phyloP scores from a whole-genome alignment of 371 early-diverging fungal genomes.

The Batkoa obscura region DNA sequence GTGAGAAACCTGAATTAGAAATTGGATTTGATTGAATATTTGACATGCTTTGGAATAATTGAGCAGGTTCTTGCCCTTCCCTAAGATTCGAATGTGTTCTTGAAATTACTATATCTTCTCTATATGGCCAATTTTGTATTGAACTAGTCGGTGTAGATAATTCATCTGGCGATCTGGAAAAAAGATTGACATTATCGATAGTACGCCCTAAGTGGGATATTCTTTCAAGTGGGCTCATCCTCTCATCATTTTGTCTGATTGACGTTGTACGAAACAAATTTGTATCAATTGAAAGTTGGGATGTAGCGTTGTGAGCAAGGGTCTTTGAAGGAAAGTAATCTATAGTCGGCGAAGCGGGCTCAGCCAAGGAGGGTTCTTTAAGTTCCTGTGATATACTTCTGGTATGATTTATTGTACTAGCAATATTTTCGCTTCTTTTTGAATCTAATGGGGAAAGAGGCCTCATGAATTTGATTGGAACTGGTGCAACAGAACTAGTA shows the following conservation, averaged over 20 bases:
- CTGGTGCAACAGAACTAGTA: not conserved
- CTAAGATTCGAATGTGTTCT: not conserved
- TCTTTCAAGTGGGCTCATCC: not conserved
- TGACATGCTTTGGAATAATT: not conserved
- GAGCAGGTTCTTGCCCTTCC: not conserved
- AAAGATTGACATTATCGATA: not conserved
- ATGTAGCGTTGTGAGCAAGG: no score
- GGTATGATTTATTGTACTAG: no score
- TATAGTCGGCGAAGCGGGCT: no score
- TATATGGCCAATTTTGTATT: slow-evolving; percentile 2
- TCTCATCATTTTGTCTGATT: not conserved
- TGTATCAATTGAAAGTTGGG: no score
- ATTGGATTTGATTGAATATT: not conserved
- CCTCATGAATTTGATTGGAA: not conserved
- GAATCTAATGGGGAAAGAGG: not conserved
- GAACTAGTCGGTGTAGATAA: not conserved
- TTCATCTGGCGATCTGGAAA: not conserved
- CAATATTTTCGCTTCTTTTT: no score
- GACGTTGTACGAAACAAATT: no score
- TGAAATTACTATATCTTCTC: not conserved
- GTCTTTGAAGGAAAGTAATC: no score
- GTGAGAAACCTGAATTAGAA: not conserved
- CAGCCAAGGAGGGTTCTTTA: no score
- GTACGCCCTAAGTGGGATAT: not conserved
- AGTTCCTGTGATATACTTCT: no score